These are phyloP conservation scores for Psilocybe azurescens DNA, from an alignment of 768 basidiomycete genomes.

Conservation along the genomic window DNA sequence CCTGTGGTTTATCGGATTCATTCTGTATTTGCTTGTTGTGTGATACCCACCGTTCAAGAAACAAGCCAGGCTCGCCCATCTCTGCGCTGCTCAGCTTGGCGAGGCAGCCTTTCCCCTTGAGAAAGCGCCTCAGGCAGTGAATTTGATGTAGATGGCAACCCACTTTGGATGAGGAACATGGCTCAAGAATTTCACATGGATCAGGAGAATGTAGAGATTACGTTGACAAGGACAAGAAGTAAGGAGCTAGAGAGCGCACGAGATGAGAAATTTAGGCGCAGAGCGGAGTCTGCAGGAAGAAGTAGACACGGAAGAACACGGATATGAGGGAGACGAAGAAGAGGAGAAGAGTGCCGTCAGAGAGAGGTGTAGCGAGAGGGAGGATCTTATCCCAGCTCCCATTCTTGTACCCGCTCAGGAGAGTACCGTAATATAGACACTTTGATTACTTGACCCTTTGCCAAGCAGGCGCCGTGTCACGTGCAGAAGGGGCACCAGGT, in stretches of 20 bases:
- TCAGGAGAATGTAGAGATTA: slow-evolving; percentile 43
- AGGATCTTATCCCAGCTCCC: slow-evolving; percentile 39
- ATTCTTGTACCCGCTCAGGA: slow-evolving; percentile 2
- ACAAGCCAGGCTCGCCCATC: slow-evolving; percentile 94
- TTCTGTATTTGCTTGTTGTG: slow-evolving; percentile 91
- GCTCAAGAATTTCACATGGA: slow-evolving; percentile 28
- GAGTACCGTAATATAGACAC: slow-evolving; percentile 96
- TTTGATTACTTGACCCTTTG: slow-evolving; percentile 87
- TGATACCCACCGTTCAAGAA: slow-evolving; percentile 99
- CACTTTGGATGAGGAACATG: no score
- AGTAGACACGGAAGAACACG: slow-evolving; percentile 41
- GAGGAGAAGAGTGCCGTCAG: slow-evolving; percentile 22
- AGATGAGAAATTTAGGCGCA: slow-evolving; percentile 93
- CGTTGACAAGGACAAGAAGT: slow-evolving; percentile 45
- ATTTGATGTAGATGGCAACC: no score
- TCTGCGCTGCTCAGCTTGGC: slow-evolving; percentile 90
- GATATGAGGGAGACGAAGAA: slow-evolving; percentile 32
- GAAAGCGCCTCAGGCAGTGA: no score
- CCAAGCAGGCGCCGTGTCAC: slow-evolving; percentile 66
- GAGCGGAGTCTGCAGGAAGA: slow-evolving; percentile 77
- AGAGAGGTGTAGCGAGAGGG: slow-evolving; percentile 32
- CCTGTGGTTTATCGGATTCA: slow-evolving; percentile 97
- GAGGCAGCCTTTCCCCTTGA: slow-evolving; percentile 84
- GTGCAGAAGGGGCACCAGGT: slow-evolving; percentile 52
- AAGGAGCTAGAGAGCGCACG: slow-evolving; percentile 91